Base-by-base conservation (phyloP, 768 basidiomycete species). In the Pleurotus salmoneostramineus region DNA sequence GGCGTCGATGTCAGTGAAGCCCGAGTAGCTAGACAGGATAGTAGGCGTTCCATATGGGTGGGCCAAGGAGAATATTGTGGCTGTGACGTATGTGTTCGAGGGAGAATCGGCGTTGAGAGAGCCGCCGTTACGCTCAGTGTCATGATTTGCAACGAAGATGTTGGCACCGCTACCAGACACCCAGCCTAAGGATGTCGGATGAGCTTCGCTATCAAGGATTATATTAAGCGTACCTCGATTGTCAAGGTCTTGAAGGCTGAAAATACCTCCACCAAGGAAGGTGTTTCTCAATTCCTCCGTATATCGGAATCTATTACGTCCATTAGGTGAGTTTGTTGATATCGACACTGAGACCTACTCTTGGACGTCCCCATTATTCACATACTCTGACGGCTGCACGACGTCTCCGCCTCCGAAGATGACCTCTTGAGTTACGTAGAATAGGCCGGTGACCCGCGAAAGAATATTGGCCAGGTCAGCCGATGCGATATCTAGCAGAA, bases 71-170 rank as follows among this genome's bases (percentile, higher is more conserved):
- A 86, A 88, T 27, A 89, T 77, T 10, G 73, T 78, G 0, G 84
- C 85, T 3, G 78, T 74, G 12, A 78, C 76, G 65, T 88, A 88
- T 0, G 83, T 79, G 66, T 89, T 88, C n/a, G 79, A 81, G 0
- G 85, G 74, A 0, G 86, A 87, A 59, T 83, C 81, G 45, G 74
- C 74, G 62, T 80, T 84, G 6, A 89, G 72, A 0, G 86, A 85
- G 31, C 56, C 63, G 0, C 81, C 82, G 54, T 76, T 79, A 85
- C 87, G 71, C 66, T 88, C 88, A 1, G 87, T 88, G 61, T 89
- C 88, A 57, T 88, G 87, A 62, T 89, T 87, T 0, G 81, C 72
- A 3, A 88, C 85, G 58, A 88, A 88, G 5, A 83, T 79, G 61
- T 88, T 89, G 0, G 87, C 86, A 11, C 64, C 61, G 0, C 66